A percentile compares a stretch with the other conserved stretches of the same genome.
Evolutionary conservation across 2,329 filamentous ascomycete species (phyloP).

Genomic region (Penicillium capsulatum): DNA sequence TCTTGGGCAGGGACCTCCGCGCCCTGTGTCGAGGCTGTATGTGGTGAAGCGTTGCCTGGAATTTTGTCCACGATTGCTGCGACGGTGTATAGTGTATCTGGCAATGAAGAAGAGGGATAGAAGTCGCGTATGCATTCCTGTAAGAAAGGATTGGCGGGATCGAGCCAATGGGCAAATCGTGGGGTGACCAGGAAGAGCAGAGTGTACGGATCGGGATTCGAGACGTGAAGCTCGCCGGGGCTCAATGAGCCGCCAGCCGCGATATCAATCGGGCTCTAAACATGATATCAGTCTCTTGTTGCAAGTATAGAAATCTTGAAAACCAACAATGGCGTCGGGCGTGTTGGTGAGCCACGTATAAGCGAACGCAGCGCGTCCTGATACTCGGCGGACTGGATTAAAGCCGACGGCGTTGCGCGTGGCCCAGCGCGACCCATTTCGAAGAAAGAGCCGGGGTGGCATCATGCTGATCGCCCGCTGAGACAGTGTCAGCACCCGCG

Average conservation of each 20-base stretch:
- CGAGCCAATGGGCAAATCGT: slow-evolving; percentile 36
- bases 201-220: slow-evolving; percentile 10
- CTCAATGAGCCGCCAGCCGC: slow-evolving; percentile 23
- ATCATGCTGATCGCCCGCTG: too few species aligned
- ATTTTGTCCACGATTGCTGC: slow-evolving; percentile 38
- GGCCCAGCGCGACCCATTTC: too few species aligned
- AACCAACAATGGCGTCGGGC: slow-evolving; percentile 28
- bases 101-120: slow-evolving; percentile 14
- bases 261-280: slow-evolving; percentile 30
- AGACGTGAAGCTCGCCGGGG: slow-evolving; percentile 9
- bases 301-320: neutral
- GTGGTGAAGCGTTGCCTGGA: slow-evolving; percentile 16
- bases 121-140: slow-evolving; percentile 28
- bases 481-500: too few species aligned
- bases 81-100: slow-evolving; percentile 26
- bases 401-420: neutral
- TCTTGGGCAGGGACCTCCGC: neutral
- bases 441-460: too few species aligned
- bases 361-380: slow-evolving; percentile 18
- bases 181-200: slow-evolving; percentile 38
- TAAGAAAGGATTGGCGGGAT: slow-evolving; percentile 30
- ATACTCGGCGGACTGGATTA: neutral
- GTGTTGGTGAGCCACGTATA: slow-evolving; percentile 34
- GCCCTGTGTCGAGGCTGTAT: neutral
- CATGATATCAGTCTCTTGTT: neutral